Base-by-base conservation (phyloP, 768 basidiomycete species). In the Podaxis carcinomalis region DNA sequence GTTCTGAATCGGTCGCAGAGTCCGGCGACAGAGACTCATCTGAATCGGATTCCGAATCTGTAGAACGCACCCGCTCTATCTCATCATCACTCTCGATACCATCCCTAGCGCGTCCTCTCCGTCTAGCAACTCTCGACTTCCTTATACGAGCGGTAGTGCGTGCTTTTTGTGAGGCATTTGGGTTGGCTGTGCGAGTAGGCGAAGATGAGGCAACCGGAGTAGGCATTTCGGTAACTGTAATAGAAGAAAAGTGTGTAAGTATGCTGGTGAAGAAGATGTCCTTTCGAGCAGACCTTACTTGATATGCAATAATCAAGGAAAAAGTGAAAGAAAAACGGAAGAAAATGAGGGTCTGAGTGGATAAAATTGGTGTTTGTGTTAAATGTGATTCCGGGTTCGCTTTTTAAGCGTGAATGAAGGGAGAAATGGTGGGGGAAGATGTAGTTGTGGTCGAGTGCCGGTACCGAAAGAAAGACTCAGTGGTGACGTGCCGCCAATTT, bases 11-110 rank as follows among this genome's bases (percentile, higher is more conserved):
- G 37, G 85, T 84, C 42, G 76, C 82, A 37, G 83, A 84, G 64
- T 79, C 82, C 62, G 77, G 65, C 32, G 85, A 86, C 56, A 88
- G 88, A 47, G 75, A 55, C 56, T 68, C 75, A 67, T 84, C 82
- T 63, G 84, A 82, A 56, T 83, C 82, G 62, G 83, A 82, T 51
- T 83, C 84, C 50, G 85, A 86, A 60, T 89, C 89, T 21, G 89
- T 84, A 64, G 78, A 83, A 5, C 77, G 79, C 73, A 89, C 90
- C 62, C 91, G 81, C 75, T 83, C 83, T 56, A 92, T 79, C 72
- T 92, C 90, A 28, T 92, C 90, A 67, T 92, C 91, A 64, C 89
- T 91, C 56, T 84, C 87, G 32, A 86, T 76, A 37, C 74, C 80
- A 59, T 78, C 77, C 65, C 77, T 80, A 2, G 77, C 87, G 67